Evolutionary conservation across 2,329 filamentous ascomycete genomes (phyloP).

Genomic region (Phialocephala subalpina): DNA sequence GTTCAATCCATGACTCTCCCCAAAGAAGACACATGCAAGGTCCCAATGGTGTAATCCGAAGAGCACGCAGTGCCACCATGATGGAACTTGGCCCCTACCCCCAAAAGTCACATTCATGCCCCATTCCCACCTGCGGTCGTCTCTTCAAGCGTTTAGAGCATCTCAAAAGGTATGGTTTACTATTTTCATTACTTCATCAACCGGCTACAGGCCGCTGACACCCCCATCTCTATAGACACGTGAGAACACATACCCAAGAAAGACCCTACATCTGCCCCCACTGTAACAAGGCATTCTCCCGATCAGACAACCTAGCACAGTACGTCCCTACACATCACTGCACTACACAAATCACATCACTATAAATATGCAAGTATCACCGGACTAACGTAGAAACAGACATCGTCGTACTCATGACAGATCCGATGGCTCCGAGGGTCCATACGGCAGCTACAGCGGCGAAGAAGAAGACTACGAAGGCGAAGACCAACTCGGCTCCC

Average conservation of each 20-base stretch:
- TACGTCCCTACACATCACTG: constrained; percentile 61
- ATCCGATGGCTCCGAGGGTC: constrained; percentile 70
- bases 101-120: constrained; percentile 97
- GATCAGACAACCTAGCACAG: constrained; percentile 99
- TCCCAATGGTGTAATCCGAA: constrained; percentile 79
- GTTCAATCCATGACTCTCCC: constrained; percentile 65
- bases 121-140: constrained; percentile 96
- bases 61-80: constrained; percentile 92
- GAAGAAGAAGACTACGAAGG: constrained; percentile 84
- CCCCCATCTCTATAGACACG: constrained; percentile 73
- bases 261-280: constrained; percentile 97
- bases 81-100: constrained; percentile 97
- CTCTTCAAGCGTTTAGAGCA: constrained; percentile 99
- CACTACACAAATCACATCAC: constrained; percentile 31
- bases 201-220: constrained; percentile 56
- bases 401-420: constrained; percentile 85
- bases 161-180: constrained; percentile 86
- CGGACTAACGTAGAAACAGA: constrained; percentile 49
- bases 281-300: constrained; percentile 98
- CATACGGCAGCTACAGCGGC: constrained; percentile 64
- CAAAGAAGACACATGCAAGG: constrained; percentile 74
- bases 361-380: constrained; percentile 13
- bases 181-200: constrained; percentile 44
- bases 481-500: constrained; percentile 82
- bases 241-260: constrained; percentile 99